phyloP scores from a whole-genome alignment of 164 flowering plant genomes.

The Protea cynaroides region DNA sequence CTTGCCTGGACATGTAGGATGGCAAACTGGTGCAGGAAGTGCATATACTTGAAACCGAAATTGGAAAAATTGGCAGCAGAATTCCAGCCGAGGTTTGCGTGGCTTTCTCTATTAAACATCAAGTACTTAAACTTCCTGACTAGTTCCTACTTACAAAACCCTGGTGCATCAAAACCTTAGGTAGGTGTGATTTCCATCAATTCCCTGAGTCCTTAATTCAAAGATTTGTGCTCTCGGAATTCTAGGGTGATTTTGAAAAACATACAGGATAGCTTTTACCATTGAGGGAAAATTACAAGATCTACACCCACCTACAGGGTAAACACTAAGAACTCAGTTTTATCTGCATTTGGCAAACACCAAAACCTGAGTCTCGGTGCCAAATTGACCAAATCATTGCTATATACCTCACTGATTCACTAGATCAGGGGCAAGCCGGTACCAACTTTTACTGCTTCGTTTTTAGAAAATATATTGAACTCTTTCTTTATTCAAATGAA shows the following conservation, averaged over 20 bases:
- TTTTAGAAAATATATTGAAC: too few species aligned
- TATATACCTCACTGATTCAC: background rate
- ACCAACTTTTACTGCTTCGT: too few species aligned
- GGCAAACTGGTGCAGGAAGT: constrained; percentile 94
- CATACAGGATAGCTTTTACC: background rate
- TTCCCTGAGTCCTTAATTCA: background rate
- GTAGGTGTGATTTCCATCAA: background rate
- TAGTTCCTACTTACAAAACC: background rate
- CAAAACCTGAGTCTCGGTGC: background rate
- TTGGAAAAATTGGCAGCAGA: constrained; percentile 80
- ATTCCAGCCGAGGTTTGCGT: constrained; percentile 62
- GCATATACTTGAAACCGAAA: constrained; percentile 86
- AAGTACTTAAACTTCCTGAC: background rate
- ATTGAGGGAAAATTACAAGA: background rate
- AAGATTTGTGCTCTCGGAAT: background rate
- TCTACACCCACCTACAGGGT: too few species aligned
- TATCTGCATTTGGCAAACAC: background rate
- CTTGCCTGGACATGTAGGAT: constrained; percentile 56
- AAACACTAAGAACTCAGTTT: background rate
- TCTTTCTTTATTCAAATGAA: too few species aligned
- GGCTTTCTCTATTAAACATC: background rate
- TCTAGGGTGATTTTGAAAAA: background rate
- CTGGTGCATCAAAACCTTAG: background rate
- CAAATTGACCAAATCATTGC: background rate
- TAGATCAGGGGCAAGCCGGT: too few species aligned